phyloP scores from a whole-genome alignment of 768 basidiomycete genomes.

The Chiua virens region DNA sequence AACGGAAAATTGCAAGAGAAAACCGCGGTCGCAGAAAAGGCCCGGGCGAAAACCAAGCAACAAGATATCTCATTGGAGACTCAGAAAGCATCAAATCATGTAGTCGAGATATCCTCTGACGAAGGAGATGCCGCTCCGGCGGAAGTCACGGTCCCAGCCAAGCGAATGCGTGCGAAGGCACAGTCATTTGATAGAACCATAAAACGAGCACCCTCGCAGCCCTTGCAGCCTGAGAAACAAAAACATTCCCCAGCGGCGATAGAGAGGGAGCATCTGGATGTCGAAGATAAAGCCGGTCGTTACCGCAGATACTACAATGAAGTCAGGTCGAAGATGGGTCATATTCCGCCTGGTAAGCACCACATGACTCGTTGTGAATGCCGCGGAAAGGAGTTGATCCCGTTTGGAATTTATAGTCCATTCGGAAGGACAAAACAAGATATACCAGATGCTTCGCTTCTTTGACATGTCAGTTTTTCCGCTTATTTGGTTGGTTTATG shows the following conservation, averaged over 20 bases:
- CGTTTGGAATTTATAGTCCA: conserved; percentile 51
- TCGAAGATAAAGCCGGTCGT: conserved; percentile 48
- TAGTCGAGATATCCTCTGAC: conserved; percentile 21
- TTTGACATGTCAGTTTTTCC: conserved; percentile 63
- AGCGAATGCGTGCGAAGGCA: conserved; percentile 27
- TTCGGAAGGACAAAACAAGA: conserved; percentile 53
- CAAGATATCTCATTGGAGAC: neutral
- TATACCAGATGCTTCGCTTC: conserved; percentile 73
- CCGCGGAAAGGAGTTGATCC: conserved; percentile 2
- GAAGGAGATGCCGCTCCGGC: conserved; percentile 11
- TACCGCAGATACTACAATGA: conserved; percentile 53
- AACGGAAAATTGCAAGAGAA: conserved; percentile 20
- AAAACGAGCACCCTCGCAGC: neutral
- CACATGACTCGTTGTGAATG: neutral
- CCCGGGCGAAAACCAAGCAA: conserved; percentile 5
- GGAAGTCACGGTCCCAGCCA: conserved; percentile 14
- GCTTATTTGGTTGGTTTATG: neutral
- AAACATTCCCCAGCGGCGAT: conserved; percentile 6
- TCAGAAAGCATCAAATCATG: neutral
- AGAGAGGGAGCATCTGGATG: conserved; percentile 32
- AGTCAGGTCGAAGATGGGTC: conserved; percentile 53
- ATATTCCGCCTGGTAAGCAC: conserved; percentile 58
- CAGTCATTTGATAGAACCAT: conserved; percentile 3
- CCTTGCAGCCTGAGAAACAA: conserved; percentile 7
- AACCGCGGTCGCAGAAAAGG: conserved; percentile 5